Percentiles rank a stretch among this genome's conserved stretches.
Evolutionary conservation across 2,329 filamentous ascomycete species (phyloP).

Genomic region (Neonectria hederae): DNA sequence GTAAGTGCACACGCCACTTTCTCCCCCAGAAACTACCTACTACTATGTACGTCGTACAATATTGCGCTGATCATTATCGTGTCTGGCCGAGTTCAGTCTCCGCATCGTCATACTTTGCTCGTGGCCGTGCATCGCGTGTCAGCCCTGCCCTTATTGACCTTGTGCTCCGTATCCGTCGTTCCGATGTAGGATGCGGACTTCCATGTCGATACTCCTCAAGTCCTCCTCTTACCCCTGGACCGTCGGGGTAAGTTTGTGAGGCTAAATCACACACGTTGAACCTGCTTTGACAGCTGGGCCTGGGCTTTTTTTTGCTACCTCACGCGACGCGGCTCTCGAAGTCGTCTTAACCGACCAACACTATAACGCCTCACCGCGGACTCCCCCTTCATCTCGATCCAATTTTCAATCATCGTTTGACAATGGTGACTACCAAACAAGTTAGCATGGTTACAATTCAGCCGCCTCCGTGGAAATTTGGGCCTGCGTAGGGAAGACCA

Average conservation of each 20-base stretch:
- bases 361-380: constrained; percentile 32
- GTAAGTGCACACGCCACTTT: constrained; percentile 39
- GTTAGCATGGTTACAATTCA: constrained; percentile 40
- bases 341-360: constrained; percentile 28
- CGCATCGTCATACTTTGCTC: constrained; percentile 33
- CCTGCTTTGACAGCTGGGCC: constrained; percentile 29
- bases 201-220: constrained; percentile 24
- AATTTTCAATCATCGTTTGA: constrained; percentile 72
- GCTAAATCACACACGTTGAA: constrained; percentile 15
- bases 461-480: constrained; percentile 26
- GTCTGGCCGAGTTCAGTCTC: constrained; percentile 37
- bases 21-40: constrained; percentile 36
- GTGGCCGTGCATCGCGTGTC: constrained; percentile 43
- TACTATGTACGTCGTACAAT: no score
- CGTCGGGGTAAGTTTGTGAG: not conserved
- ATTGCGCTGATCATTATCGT: constrained; percentile 43
- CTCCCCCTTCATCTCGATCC: constrained; percentile 36
- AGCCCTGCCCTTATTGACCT: constrained; percentile 40
- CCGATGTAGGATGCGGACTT: constrained; percentile 23
- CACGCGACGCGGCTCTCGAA: constrained; percentile 37
- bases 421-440: constrained; percentile 58
- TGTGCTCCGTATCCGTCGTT: constrained; percentile 32
- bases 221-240: constrained; percentile 25
- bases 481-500: constrained; percentile 23
- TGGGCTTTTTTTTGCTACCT: constrained; percentile 29